These are phyloP conservation scores for Blastomyces percursus DNA, from an alignment of 2,329 filamentous ascomycete species.

Conservation along the genomic window DNA sequence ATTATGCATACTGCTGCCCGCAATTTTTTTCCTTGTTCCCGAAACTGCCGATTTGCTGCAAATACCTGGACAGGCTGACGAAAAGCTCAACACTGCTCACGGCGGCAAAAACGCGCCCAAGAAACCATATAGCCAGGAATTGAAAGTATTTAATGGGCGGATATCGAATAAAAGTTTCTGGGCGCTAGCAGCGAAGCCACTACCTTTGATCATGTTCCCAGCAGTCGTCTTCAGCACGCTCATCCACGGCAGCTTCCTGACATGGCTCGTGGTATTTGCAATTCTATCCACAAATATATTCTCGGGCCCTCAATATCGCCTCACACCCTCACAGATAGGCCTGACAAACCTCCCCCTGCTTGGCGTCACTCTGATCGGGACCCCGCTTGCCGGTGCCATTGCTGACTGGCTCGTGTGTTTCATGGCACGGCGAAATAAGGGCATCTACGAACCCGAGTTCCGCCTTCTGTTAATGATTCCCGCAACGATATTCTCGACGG, in stretches of 20 bases:
- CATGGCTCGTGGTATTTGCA: slow-evolving; percentile 30
- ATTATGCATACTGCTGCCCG: slow-evolving; percentile 31
- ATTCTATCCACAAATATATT: slow-evolving; percentile 26
- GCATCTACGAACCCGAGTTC: slow-evolving; percentile 30
- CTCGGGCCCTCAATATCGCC: slow-evolving; percentile 26
- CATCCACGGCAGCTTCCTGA: slow-evolving; percentile 26
- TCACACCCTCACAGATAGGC: slow-evolving; percentile 25
- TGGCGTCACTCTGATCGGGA: slow-evolving; percentile 19
- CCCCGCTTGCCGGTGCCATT: slow-evolving; percentile 20
- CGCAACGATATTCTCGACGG: slow-evolving; percentile 22
- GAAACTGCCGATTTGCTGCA: slow-evolving; percentile 31
- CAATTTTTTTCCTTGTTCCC: slow-evolving; percentile 37
- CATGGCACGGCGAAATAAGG: slow-evolving; percentile 31
- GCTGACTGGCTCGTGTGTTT: slow-evolving; percentile 22
- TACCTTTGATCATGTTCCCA: slow-evolving; percentile 24
- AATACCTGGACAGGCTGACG: neutral
- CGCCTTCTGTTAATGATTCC: slow-evolving; percentile 20
- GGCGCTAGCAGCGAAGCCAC: slow-evolving; percentile 16
- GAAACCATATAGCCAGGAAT: slow-evolving; percentile 1
- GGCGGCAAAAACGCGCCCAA: slow-evolving; percentile 1
- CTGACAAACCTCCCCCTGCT: slow-evolving; percentile 23
- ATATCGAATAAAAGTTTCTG: slow-evolving; percentile 10
- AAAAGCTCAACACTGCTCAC: neutral
- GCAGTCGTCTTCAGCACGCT: slow-evolving; percentile 26
- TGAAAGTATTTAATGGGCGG: slow-evolving; percentile 9